Percentiles rank a stretch among this genome's conserved stretches.
These are phyloP conservation scores for Salix arbutifolia DNA, from an alignment of 345 rosid genomes.

Conservation along the genomic window DNA sequence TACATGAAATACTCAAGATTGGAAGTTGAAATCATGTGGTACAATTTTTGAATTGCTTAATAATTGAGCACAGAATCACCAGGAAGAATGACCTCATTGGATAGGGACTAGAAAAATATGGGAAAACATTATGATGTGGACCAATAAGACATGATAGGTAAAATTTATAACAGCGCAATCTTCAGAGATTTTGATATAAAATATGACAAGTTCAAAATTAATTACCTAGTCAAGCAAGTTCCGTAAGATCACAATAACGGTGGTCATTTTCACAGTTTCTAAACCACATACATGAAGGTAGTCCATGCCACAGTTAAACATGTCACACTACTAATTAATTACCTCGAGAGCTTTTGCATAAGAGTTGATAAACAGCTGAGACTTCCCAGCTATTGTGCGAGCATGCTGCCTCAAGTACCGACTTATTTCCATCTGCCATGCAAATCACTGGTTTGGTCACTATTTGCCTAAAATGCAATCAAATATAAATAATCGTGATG, in stretches of 20 bases:
- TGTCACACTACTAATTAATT: slow-evolving; percentile 1
- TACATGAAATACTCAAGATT: neutral
- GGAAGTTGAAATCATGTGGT: neutral
- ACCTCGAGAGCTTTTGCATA: slow-evolving; percentile 99
- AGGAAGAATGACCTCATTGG: neutral
- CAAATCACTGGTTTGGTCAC: slow-evolving; percentile 14
- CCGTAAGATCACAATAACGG: neutral
- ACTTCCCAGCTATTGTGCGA: slow-evolving; percentile 89
- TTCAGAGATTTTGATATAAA: neutral
- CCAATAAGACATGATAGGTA: neutral
- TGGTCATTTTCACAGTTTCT: neutral
- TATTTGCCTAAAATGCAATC: neutral
- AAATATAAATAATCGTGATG: neutral
- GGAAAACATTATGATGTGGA: neutral
- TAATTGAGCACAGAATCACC: neutral
- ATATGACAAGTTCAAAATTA: too few species aligned
- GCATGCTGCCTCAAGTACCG: slow-evolving; percentile 90
- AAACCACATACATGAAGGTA: neutral
- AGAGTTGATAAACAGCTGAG: slow-evolving; percentile 91
- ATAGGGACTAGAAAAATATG: neutral
- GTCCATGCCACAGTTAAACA: neutral
- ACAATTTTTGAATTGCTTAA: too few species aligned
- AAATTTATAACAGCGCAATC: neutral
- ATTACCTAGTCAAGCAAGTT: neutral
- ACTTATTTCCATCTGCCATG: slow-evolving; percentile 91